phyloP scores from a whole-genome alignment of 257 asterid species.

The Nicotiana benthamiana region DNA sequence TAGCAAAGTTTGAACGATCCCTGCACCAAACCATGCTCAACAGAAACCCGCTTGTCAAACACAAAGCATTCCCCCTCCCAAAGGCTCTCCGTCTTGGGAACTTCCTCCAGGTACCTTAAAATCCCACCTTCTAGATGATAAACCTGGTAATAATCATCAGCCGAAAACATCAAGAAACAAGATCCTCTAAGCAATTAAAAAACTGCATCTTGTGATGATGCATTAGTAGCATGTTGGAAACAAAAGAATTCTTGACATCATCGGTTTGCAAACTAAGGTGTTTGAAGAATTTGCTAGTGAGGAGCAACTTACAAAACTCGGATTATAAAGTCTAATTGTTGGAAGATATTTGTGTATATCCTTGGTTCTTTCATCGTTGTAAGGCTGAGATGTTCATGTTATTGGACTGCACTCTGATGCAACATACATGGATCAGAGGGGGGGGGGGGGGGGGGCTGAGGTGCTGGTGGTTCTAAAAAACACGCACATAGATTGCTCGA shows the following conservation, averaged over 20 bases:
- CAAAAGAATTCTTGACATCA: too few species aligned
- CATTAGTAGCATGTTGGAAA: too few species aligned
- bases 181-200: neutral
- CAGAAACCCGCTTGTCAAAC: constrained; percentile 91
- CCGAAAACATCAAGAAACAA: neutral
- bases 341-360: neutral
- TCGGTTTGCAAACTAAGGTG: neutral
- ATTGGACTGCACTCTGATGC: neutral
- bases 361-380: neutral
- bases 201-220: too few species aligned
- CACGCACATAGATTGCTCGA: neutral
- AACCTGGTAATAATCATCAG: constrained; percentile 46
- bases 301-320: neutral
- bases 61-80: constrained; percentile 99
- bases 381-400: neutral
- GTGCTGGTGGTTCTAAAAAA: neutral
- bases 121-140: constrained; percentile 95
- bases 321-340: neutral
- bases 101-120: constrained; percentile 88
- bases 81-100: constrained; percentile 64
- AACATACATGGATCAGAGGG: neutral
- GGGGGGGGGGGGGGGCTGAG: too few species aligned
- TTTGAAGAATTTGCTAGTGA: neutral
- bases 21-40: constrained; percentile 79
- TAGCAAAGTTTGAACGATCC: constrained; percentile 90